phyloP scores from a whole-genome alignment of 306 rosid species.

The Quercus mongolica region DNA sequence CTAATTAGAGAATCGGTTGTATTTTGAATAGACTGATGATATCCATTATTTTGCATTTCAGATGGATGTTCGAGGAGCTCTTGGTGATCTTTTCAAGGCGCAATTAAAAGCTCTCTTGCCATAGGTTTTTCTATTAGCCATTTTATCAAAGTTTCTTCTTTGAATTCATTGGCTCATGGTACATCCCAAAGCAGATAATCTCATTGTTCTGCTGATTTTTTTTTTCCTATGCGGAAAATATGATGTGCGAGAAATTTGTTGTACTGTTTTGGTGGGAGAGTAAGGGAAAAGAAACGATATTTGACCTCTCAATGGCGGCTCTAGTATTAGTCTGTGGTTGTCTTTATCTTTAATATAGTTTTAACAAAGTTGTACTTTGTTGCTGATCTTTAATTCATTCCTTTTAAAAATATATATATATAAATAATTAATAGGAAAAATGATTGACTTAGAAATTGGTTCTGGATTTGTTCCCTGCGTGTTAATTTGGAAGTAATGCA shows the following conservation, averaged over 20 bases:
- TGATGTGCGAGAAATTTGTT: not conserved
- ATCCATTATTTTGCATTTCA: constrained; percentile 39
- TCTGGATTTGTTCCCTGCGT: not conserved
- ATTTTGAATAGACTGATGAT: constrained; percentile 20
- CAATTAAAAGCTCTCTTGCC: constrained; percentile 91
- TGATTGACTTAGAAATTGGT: not conserved
- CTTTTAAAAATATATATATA: not conserved
- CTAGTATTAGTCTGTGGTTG: not conserved
- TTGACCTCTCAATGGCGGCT: not conserved
- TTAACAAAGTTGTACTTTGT: not conserved
- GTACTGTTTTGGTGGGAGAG: not conserved
- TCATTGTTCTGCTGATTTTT: not conserved
- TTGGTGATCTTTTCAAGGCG: constrained; percentile 85
- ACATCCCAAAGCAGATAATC: not conserved
- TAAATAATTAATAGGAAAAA: not conserved
- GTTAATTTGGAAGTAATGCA: not conserved
- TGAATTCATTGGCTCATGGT: not conserved
- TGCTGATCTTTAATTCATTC: not conserved
- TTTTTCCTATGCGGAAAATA: not conserved
- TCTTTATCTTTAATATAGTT: too few species aligned
- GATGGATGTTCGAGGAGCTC: constrained; percentile 98
- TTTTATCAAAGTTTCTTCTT: not conserved
- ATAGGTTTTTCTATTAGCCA: constrained; percentile 15
- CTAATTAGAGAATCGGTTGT: not conserved
- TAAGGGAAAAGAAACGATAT: not conserved